Conservation (phyloP, 2,329 filamentous ascomycete species). For the Penicillium freii region DNA sequence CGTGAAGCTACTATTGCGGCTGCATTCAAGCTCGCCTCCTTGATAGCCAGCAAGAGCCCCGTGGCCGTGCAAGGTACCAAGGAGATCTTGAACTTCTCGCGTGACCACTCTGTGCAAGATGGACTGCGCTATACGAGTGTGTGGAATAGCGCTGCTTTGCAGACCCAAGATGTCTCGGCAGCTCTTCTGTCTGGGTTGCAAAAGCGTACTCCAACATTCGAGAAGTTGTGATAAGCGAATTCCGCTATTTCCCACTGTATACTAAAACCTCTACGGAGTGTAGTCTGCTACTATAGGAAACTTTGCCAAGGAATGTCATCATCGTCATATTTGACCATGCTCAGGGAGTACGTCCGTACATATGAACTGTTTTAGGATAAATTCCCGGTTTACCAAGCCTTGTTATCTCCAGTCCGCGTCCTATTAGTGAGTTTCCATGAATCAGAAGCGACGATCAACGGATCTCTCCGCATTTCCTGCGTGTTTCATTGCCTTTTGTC, state of each 20-base stretch:
- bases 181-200: conserved; percentile 74
- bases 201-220: conserved; percentile 77
- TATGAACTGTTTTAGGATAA: not conserved
- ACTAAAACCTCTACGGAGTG: not conserved
- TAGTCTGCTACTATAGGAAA: not conserved
- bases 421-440: conserved; percentile 15
- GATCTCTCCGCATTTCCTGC: conserved; percentile 4
- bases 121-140: conserved; percentile 78
- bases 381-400: not conserved
- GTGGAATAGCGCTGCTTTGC: conserved; percentile 83
- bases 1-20: conserved; percentile 64
- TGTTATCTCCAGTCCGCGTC: not conserved
- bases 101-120: conserved; percentile 74
- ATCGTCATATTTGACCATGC: not conserved
- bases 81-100: conserved; percentile 76
- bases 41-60: conserved; percentile 78
- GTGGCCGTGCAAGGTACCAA: conserved; percentile 86
- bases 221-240: conserved; percentile 63
- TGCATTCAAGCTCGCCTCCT: conserved; percentile 61
- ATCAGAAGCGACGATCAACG: conserved; percentile 16
- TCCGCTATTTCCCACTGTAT: not conserved
- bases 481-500: conserved; percentile 9
- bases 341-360: not conserved
- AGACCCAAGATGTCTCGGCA: conserved; percentile 72
- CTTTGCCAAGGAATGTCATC: not conserved